Conservation (phyloP, 2,329 filamentous ascomycete species). For the Pyrenochaeta sp. region DNA sequence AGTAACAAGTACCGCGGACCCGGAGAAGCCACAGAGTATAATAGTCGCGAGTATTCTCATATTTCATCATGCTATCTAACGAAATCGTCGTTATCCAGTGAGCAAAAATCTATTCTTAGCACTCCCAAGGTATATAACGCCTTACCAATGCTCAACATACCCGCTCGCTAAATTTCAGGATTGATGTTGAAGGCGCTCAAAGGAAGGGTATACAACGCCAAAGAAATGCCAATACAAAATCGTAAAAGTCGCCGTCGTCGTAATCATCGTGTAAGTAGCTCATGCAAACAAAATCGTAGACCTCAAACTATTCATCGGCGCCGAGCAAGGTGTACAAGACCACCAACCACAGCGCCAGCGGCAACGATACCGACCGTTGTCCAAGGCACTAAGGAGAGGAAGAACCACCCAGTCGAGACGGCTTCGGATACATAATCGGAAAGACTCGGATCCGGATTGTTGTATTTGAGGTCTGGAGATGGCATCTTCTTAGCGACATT, state of each 20-base stretch:
- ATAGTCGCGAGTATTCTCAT: too few relatives aligned
- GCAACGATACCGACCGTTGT: neutral
- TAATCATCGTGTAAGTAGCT: too few relatives aligned
- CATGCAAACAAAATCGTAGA: neutral
- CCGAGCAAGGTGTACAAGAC: neutral
- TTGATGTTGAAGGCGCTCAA: neutral
- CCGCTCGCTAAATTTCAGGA: neutral
- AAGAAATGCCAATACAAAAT: neutral
- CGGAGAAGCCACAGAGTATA: too few relatives aligned
- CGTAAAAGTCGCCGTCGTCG: neutral
- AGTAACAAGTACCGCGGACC: too few relatives aligned
- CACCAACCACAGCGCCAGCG: slow-evolving; percentile 3
- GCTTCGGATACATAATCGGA: slow-evolving; percentile 3
- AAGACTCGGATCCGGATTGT: neutral
- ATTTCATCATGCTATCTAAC: too few relatives aligned
- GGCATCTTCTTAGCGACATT: neutral
- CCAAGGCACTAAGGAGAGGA: neutral
- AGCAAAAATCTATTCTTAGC: too few relatives aligned
- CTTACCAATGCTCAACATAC: neutral
- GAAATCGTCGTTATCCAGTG: too few relatives aligned
- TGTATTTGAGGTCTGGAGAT: neutral
- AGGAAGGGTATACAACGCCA: neutral
- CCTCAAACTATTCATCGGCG: neutral
- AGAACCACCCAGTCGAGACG: slow-evolving; percentile 2
- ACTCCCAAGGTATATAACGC: slow-evolving; percentile 7